Conservation (phyloP, 305 asterid species). For the Solanum hybrid region DNA sequence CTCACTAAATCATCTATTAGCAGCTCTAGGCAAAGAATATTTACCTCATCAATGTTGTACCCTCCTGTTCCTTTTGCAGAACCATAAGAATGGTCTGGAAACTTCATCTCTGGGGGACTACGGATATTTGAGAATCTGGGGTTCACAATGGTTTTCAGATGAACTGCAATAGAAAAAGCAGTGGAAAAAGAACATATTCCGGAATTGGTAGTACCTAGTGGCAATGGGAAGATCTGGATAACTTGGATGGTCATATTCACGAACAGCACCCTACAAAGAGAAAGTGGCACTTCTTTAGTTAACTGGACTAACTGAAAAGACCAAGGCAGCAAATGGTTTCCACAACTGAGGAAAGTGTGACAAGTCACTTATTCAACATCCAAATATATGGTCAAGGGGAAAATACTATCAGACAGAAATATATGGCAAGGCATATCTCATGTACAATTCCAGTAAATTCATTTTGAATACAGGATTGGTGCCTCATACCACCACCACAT, state of each 20-base stretch:
- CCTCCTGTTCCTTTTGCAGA: conserved; percentile 35
- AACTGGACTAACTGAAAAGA: not conserved
- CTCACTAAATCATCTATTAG: not conserved
- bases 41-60: conserved; percentile 39
- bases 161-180: not conserved
- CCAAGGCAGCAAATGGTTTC: not conserved
- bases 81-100: conserved; percentile 16
- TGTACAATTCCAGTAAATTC: not conserved
- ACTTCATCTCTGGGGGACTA: conserved; percentile 24
- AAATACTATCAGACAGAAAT: not conserved
- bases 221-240: conserved; percentile 38
- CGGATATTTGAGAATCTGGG: conserved; percentile 32
- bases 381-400: not conserved
- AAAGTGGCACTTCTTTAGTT: conserved; percentile 6
- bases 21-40: conserved; percentile 3
- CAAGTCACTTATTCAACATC: not conserved
- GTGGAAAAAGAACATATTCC: not conserved
- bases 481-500: not conserved
- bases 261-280: conserved; percentile 38
- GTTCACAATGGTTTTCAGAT: not conserved
- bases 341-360: not conserved
- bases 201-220: conserved; percentile 31
- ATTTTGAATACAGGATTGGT: not conserved
- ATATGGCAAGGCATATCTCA: not conserved
- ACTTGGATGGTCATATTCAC: conserved; percentile 45